phyloP scores from a whole-genome alignment of 2,329 filamentous ascomycete genomes.

The Chaetothyriales sp. region DNA sequence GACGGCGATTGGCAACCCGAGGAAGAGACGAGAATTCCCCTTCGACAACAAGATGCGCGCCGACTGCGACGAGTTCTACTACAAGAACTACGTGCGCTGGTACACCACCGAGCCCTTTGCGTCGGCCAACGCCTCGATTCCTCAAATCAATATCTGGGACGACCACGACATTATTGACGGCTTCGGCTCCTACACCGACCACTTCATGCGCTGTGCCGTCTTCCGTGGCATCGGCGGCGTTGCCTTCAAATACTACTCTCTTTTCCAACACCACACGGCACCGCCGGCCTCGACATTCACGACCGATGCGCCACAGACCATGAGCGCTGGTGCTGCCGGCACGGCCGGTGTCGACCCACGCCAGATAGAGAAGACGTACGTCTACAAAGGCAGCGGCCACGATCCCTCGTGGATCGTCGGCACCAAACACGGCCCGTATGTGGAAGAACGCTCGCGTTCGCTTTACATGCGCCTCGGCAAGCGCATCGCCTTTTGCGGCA shows the following conservation, averaged over 20 bases:
- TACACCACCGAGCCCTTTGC: slow-evolving; percentile 56
- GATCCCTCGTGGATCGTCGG: slow-evolving; percentile 71
- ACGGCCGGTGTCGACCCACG: slow-evolving; percentile 47
- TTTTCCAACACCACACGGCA: slow-evolving; percentile 64
- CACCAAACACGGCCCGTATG: slow-evolving; percentile 53
- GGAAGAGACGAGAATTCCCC: slow-evolving; percentile 44
- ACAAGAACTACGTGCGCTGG: slow-evolving; percentile 48
- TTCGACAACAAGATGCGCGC: slow-evolving; percentile 53
- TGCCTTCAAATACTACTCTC: slow-evolving; percentile 47
- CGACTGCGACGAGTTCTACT: slow-evolving; percentile 49
- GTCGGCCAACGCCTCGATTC: slow-evolving; percentile 47
- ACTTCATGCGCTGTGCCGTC: slow-evolving; percentile 52
- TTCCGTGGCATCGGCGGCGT: slow-evolving; percentile 52
- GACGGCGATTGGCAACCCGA: slow-evolving; percentile 48
- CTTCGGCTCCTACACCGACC: slow-evolving; percentile 52
- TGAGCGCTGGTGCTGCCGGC: slow-evolving; percentile 33
- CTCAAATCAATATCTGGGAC: slow-evolving; percentile 54
- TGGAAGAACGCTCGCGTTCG: slow-evolving; percentile 47
- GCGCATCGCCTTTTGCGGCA: slow-evolving; percentile 50
- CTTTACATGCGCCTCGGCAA: slow-evolving; percentile 52
- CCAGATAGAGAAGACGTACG: slow-evolving; percentile 63
- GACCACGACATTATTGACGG: slow-evolving; percentile 54
- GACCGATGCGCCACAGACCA: slow-evolving; percentile 51
- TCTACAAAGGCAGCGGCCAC: slow-evolving; percentile 43
- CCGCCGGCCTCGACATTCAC: slow-evolving; percentile 79